Percentiles rank a stretch among this genome's conserved stretches.
phyloP scores from a whole-genome alignment of 2,329 filamentous ascomycete species.

The Ceratocystis lukuohia region DNA sequence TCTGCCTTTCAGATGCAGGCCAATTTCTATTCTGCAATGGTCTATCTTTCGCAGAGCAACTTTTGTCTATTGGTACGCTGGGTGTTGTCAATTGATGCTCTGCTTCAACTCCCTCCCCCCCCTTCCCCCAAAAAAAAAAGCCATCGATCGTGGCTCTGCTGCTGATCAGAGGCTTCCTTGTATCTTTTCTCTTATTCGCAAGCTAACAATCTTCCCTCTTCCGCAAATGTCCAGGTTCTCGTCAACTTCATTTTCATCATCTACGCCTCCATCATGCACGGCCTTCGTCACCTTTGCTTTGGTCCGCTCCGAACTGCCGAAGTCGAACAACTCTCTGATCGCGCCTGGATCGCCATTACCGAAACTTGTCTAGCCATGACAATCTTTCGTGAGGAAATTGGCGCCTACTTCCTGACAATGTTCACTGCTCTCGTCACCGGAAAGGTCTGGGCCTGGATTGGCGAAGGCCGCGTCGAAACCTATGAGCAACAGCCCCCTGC shows the following conservation, averaged over 20 bases:
- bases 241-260: conserved; percentile 79
- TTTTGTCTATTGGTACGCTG: conserved; percentile 74
- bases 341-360: conserved; percentile 94
- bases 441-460: conserved; percentile 98
- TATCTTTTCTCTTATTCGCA: neutral
- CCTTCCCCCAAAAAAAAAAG: neutral
- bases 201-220: neutral
- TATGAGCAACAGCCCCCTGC: conserved; percentile 88
- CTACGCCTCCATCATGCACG: conserved; percentile 70
- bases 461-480: conserved; percentile 83
- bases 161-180: neutral
- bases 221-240: conserved; percentile 48
- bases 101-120: neutral
- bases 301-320: conserved; percentile 84
- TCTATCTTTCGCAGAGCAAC: conserved; percentile 93
- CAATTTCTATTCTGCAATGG: conserved; percentile 97
- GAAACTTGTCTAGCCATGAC: conserved; percentile 97
- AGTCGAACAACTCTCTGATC: conserved; percentile 92
- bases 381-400: conserved; percentile 89
- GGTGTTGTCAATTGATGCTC: neutral
- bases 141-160: too few relatives aligned
- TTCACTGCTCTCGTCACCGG: conserved; percentile 84
- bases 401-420: conserved; percentile 91
- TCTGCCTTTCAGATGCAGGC: conserved; percentile 89
- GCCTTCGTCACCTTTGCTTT: conserved; percentile 79